Percentiles rank a stretch among this genome's conserved stretches.
Evolutionary conservation across 1,284 basidiomycete species (phyloP).

Genomic region (Cryptococcus amylolentus): DNA sequence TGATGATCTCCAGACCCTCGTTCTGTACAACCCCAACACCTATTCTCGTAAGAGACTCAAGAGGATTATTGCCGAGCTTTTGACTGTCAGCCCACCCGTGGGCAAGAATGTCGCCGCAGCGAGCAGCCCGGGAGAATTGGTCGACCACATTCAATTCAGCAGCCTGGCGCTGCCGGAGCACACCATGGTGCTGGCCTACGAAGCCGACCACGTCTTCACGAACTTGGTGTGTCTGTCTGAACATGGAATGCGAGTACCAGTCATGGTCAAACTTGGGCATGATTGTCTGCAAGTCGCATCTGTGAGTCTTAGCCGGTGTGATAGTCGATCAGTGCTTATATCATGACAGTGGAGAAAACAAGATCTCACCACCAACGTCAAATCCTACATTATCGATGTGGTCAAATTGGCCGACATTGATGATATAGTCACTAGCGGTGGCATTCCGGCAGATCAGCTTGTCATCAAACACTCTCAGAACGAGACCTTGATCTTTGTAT

Average conservation of each 20-base stretch:
- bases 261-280: conserved; percentile 42
- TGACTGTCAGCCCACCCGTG: conserved; percentile 66
- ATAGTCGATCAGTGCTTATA: background rate
- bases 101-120: conserved; percentile 58
- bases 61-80: conserved; percentile 55
- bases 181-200: conserved; percentile 41
- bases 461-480: conserved; percentile 61
- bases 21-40: conserved; percentile 75
- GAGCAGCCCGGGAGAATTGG: conserved; percentile 56
- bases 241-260: conserved; percentile 45
- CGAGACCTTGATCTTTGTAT: conserved; percentile 38
- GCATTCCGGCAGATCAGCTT: conserved; percentile 71
- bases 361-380: conserved; percentile 33
- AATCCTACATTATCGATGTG: conserved; percentile 46
- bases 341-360: conserved; percentile 36
- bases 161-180: conserved; percentile 37
- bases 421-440: conserved; percentile 76
- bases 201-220: conserved; percentile 45
- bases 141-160: conserved; percentile 69
- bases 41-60: conserved; percentile 69
- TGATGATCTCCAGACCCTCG: conserved; percentile 51
- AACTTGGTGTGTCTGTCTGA: conserved; percentile 37
- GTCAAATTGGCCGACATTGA: conserved; percentile 61
- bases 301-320: conserved; percentile 16
- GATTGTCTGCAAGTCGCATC: conserved; percentile 44